Evolutionary conservation across 257 asterid species (phyloP), one percentile per base, ranked within the genome.

Genomic region (Ophiorrhiza pumila): DNA sequence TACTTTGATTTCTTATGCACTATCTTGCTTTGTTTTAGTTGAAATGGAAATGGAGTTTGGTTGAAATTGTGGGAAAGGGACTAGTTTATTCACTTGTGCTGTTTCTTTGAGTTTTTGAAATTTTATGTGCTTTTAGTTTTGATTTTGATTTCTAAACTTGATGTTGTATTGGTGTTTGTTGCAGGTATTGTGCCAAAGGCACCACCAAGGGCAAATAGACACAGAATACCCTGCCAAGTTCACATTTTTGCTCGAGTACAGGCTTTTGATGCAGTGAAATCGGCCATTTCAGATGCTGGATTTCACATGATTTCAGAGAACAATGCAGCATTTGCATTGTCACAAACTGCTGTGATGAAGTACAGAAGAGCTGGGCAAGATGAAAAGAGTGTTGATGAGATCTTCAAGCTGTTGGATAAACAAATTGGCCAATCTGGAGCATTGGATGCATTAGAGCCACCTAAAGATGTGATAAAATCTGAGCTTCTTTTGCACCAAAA

Each of bases 101-200:
- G 4, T 17, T 52, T 50, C 7, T 65, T 45, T 57, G 39, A 52
- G 23, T 31, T 2, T 39, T 64, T 31, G 27, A 22, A 74, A 32
- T 6, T 39, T 55, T n/a, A 29, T 27, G 37, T 39, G 11, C 29
- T 22, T 4, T 45, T 35, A 23, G 22, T 68, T 73, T 62, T 37
- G 8, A 50, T 1, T 18, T 69, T 42, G 25, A 29, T 55, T 55
- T 45, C 67, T 34, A 13, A 4, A 68, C 12, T 37, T 52, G 29
- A 37, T 42, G 5, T 62, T 71, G 69, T 59, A 31, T 75, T 71
- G 79, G 56, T 65, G n/a, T 6, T 68, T 79, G 57, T 39, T 57
- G 68, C 74, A 91, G 97, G 95, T 27, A 88, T 91, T 52, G 91
- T 91, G 79, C 97, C 96, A 45, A 91, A 90, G 81, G 46, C 63